Conservation (phyloP, 106 monocot genomes). For the Posidonia australis region DNA sequence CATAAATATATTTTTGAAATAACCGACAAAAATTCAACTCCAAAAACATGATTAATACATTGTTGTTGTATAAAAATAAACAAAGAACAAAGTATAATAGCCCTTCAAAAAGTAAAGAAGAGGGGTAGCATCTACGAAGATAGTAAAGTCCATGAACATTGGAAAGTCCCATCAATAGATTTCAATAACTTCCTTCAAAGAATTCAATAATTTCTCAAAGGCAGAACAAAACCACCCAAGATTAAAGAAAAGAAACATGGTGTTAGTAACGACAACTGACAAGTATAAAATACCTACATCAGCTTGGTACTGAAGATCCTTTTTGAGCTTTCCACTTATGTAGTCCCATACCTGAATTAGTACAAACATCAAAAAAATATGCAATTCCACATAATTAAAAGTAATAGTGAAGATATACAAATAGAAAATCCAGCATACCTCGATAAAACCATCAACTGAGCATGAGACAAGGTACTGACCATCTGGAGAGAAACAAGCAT, state of each 20-base stretch:
- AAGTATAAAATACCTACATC: conserved; percentile 50
- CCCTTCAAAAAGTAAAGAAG: too few species aligned
- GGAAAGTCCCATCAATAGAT: too few species aligned
- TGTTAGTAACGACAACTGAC: neutral
- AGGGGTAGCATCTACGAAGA: too few species aligned
- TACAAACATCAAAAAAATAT: neutral
- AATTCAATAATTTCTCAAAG: too few species aligned
- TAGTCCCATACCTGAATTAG: conserved; percentile 85
- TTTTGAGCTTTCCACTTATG: conserved; percentile 90
- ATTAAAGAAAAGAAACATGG: neutral
- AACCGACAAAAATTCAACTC: too few species aligned
- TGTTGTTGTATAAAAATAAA: too few species aligned
- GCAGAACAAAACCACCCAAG: too few species aligned
- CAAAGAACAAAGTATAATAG: too few species aligned
- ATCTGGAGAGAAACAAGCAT: conserved; percentile 91
- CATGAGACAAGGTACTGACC: conserved; percentile 93
- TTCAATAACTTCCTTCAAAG: too few species aligned
- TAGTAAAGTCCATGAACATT: too few species aligned
- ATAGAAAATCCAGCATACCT: conserved; percentile 29
- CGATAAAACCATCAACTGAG: conserved; percentile 91
- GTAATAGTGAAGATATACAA: neutral
- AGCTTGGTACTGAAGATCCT: conserved; percentile 99
- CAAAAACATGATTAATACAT: too few species aligned
- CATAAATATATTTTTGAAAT: too few species aligned
- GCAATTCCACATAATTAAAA: neutral